A percentile compares a stretch with the other conserved stretches of the same genome.
Evolutionary conservation across 169 alveolate genomes (phyloP).

Genomic region (Blepharisma undulans): DNA sequence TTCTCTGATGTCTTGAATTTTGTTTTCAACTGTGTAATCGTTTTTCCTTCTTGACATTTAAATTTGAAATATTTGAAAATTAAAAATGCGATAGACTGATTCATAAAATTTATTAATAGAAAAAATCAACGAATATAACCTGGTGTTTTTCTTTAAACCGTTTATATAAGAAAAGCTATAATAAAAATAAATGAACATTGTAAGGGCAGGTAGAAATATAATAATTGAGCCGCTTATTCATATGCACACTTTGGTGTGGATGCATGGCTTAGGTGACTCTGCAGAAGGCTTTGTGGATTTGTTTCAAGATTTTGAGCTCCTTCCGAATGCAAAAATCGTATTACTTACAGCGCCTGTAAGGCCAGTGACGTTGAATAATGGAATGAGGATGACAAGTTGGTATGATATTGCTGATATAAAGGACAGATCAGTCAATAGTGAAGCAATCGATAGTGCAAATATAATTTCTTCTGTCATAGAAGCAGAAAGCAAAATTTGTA

Average conservation of each 20-base stretch:
- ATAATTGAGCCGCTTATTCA: slow-evolving; percentile 49
- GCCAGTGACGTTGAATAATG: neutral
- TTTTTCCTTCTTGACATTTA: neutral
- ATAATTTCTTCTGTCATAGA: neutral
- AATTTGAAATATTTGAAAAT: neutral
- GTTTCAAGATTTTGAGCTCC: slow-evolving; percentile 46
- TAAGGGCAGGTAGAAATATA: slow-evolving; percentile 12
- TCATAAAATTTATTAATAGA: neutral
- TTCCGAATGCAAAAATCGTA: slow-evolving; percentile 41
- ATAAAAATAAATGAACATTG: neutral
- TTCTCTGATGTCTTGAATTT: neutral
- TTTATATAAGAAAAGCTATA: neutral
- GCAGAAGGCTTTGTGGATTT: slow-evolving; percentile 67
- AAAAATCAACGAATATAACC: too few species aligned
- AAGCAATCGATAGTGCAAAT: neutral
- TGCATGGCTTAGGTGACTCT: slow-evolving; percentile 82
- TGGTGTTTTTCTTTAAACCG: too few species aligned
- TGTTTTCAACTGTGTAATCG: neutral
- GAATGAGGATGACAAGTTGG: neutral
- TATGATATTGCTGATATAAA: slow-evolving; percentile 2
- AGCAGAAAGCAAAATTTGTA: neutral
- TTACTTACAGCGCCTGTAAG: slow-evolving; percentile 36
- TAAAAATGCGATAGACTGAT: neutral
- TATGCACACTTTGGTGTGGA: slow-evolving; percentile 64
- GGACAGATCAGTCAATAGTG: neutral